These are phyloP conservation scores for Orbilia javanica DNA, from an alignment of 2,329 filamentous ascomycete genomes.

Conservation along the genomic window DNA sequence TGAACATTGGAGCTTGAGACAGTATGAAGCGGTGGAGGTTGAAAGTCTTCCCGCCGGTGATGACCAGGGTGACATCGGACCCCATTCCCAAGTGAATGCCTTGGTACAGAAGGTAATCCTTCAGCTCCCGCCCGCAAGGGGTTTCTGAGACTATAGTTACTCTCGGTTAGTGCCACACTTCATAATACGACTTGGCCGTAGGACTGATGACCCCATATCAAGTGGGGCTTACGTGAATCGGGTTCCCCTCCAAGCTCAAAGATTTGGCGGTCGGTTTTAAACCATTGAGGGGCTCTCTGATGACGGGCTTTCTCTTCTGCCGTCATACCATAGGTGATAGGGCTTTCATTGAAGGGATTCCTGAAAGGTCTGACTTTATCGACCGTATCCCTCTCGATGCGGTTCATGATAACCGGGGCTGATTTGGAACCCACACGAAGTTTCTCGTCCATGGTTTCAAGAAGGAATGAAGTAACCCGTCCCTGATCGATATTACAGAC, in stretches of 20 bases:
- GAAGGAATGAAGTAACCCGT: neutral
- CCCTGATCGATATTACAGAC: neutral
- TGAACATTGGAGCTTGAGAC: slow-evolving; percentile 39
- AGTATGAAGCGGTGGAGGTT: slow-evolving; percentile 47
- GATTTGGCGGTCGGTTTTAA: neutral
- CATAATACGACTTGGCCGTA: no score
- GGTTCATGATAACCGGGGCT: slow-evolving; percentile 6
- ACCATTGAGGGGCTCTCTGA: neutral
- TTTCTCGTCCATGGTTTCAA: neutral
- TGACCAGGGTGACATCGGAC: slow-evolving; percentile 39
- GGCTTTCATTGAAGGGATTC: neutral
- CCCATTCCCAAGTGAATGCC: slow-evolving; percentile 27
- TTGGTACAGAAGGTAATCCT: slow-evolving; percentile 46
- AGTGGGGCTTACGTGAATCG: neutral
- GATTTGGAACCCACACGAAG: neutral
- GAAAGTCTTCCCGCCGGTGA: slow-evolving; percentile 19
- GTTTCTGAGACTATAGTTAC: slow-evolving; percentile 3
- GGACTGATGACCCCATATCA: no score
- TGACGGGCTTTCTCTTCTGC: neutral
- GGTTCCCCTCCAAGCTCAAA: slow-evolving; percentile 14
- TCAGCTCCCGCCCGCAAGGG: slow-evolving; percentile 26
- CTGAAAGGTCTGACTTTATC: neutral
- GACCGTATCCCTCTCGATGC: neutral
- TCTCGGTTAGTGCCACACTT: neutral
- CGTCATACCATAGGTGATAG: neutral